Percentiles rank a stretch among this genome's conserved stretches.
phyloP scores from a whole-genome alignment of 2,329 filamentous ascomycete species.

The Calonectria hongkongensis region DNA sequence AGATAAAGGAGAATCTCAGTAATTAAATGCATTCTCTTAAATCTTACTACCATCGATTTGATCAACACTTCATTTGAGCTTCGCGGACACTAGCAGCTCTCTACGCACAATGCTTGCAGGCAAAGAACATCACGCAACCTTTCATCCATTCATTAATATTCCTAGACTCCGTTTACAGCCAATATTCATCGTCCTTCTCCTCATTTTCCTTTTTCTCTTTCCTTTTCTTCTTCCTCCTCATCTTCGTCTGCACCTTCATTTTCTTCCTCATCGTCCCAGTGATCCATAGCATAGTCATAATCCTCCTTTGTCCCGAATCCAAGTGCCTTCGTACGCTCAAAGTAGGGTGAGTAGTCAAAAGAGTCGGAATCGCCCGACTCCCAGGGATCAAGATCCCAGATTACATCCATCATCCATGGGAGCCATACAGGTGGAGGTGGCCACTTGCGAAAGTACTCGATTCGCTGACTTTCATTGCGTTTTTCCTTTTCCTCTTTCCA shows the following conservation, averaged over 20 bases:
- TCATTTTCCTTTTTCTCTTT: not conserved
- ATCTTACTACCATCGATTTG: too few species aligned
- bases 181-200: not conserved
- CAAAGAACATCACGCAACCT: too few species aligned
- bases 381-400: constrained; percentile 21
- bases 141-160: too few species aligned
- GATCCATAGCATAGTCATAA: not conserved
- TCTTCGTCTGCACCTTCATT: not conserved
- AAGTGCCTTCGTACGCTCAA: constrained; percentile 7
- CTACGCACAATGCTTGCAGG: too few species aligned
- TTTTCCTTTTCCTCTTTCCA: not conserved
- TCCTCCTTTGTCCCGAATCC: constrained; percentile 12
- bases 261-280: not conserved
- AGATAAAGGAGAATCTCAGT: too few species aligned
- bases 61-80: too few species aligned
- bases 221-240: not conserved
- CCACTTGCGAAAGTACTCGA: constrained; percentile 2
- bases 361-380: not conserved
- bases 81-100: too few species aligned
- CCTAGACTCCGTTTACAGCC: too few species aligned
- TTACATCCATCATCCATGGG: not conserved
- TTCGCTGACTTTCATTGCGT: not conserved
- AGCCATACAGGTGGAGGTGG: constrained; percentile 9
- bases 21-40: too few species aligned
- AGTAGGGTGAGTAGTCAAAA: constrained; percentile 15